phyloP scores from a whole-genome alignment of 2,329 filamentous ascomycete genomes.

The Zasmidium citrigriseum region DNA sequence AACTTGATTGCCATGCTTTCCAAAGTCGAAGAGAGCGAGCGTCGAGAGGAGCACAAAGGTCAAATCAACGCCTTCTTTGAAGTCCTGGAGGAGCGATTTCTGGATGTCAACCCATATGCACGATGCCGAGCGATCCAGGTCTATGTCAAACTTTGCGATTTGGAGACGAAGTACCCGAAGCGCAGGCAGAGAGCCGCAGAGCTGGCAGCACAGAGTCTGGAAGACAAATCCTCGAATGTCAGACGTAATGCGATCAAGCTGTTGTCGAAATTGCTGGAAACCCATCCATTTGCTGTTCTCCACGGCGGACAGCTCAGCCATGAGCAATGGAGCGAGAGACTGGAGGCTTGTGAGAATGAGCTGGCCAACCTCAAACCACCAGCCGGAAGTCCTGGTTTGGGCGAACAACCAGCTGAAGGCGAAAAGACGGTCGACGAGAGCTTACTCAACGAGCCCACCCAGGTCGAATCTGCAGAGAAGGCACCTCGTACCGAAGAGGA shows the following conservation, averaged over 20 bases:
- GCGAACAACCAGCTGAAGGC: slow-evolving; percentile 60
- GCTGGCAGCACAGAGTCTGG: slow-evolving; percentile 81
- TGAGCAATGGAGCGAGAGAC: slow-evolving; percentile 80
- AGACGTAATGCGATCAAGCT: slow-evolving; percentile 93
- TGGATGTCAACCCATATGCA: slow-evolving; percentile 96
- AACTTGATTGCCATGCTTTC: slow-evolving; percentile 91
- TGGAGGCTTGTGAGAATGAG: slow-evolving; percentile 81
- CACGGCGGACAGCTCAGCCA: slow-evolving; percentile 83
- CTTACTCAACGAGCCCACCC: slow-evolving; percentile 85
- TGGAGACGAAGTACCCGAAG: slow-evolving; percentile 96
- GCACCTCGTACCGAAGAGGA: slow-evolving; percentile 76
- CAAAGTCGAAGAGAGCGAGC: slow-evolving; percentile 75
- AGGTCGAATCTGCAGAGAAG: slow-evolving; percentile 66
- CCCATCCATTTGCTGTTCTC: slow-evolving; percentile 89
- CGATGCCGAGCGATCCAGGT: slow-evolving; percentile 90
- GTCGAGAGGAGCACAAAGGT: slow-evolving; percentile 87
- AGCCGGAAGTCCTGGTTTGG: slow-evolving; percentile 72
- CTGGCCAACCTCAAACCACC: slow-evolving; percentile 80
- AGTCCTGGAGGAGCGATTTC: slow-evolving; percentile 90
- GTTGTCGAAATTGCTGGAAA: slow-evolving; percentile 82
- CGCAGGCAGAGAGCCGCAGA: slow-evolving; percentile 84
- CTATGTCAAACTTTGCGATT: slow-evolving; percentile 84
- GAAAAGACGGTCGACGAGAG: slow-evolving; percentile 73
- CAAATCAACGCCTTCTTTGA: slow-evolving; percentile 98
- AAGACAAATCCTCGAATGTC: slow-evolving; percentile 98